Evolutionary conservation across 2,329 filamentous ascomycete species (phyloP), one percentile per base, ranked within the genome.

Genomic region (Colletotrichum tropicicola): DNA sequence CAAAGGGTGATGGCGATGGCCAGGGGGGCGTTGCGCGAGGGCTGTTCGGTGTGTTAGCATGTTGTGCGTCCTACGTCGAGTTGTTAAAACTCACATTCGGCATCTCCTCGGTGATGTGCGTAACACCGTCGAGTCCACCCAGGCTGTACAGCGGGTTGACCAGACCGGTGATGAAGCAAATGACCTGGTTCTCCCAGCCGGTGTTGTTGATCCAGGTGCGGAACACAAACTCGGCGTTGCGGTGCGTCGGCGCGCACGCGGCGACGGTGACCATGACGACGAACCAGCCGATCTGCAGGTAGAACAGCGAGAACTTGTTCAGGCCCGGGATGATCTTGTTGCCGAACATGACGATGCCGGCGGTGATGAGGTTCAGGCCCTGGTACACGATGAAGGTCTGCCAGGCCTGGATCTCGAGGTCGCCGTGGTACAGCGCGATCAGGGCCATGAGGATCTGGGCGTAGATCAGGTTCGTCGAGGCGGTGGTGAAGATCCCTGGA

Each of bases 81-180:
- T n/a, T n/a, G n/a, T n/a, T n/a, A n/a, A n/a, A 59, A 74, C 80
- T 73, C 66, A 82, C 80, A 61, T 81, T 81, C n/a, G 79, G 78
- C 73, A 85, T 83, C 70, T 85, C 83, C 68, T 85, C 83, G 0
- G 83, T 81, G 44, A 85, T 81, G 69, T 85, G 83, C 0, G 80
- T 80, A 5, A 81, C 79, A 1, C 80, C 80, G 66, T 85, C 83
- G 1, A 85, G 72, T 0, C 82, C 81, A 21, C 81, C 80, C 13
- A 85, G 74, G 21, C 78, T 77, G 70, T 82, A 85, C 5, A 82
- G 70, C 0, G 81, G 78, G 62, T 84, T 84, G 2, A 85, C 79
- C 4, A 85, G 71, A 0, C 83, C 83, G 0, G 81, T 82, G 58
- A 85, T 83, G 69, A 85, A 85, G 60, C 78, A 81, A 32, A 85